These are phyloP conservation scores for Xylariaceae sp. DNA, from an alignment of 2,329 filamentous ascomycete species.

Conservation along the genomic window DNA sequence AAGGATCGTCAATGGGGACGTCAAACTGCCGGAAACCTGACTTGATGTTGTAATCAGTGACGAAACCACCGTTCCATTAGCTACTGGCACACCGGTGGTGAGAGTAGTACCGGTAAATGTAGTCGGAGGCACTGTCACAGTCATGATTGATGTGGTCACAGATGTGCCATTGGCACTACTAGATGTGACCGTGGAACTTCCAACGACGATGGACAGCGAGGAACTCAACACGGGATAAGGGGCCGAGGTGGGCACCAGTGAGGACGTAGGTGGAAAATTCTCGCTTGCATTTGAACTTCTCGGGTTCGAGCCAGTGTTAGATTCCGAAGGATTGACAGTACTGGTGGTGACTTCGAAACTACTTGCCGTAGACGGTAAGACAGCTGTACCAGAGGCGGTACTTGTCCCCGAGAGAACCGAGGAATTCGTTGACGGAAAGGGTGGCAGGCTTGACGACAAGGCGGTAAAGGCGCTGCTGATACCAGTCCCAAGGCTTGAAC, in stretches of 20 bases:
- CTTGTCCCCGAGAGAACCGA: constrained; percentile 1
- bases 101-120: constrained; percentile 7
- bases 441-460: not conserved
- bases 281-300: too few species aligned
- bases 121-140: constrained; percentile 8
- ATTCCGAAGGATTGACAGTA: constrained; percentile 3
- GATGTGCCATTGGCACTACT: constrained; percentile 3
- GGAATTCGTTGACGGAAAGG: constrained; percentile 1
- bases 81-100: constrained; percentile 3
- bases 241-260: too few species aligned
- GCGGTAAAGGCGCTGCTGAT: constrained; percentile 2
- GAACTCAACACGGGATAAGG: not conserved
- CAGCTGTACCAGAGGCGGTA: not conserved
- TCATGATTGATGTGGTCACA: constrained; percentile 8
- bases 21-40: not conserved
- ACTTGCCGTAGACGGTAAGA: constrained; percentile 2
- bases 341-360: constrained; percentile 4
- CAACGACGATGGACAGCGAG: not conserved
- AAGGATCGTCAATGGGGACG: not conserved
- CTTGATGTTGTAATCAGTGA: constrained; percentile 4
- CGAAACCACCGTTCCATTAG: constrained; percentile 4
- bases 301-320: constrained; percentile 4
- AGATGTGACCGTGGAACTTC: not conserved
- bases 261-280: too few species aligned
- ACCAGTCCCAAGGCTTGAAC: constrained; percentile 5